Evolutionary conservation across 495 filamentous ascomycete genomes (phyloP).

Genomic region (Astrothelium macrocarpum): DNA sequence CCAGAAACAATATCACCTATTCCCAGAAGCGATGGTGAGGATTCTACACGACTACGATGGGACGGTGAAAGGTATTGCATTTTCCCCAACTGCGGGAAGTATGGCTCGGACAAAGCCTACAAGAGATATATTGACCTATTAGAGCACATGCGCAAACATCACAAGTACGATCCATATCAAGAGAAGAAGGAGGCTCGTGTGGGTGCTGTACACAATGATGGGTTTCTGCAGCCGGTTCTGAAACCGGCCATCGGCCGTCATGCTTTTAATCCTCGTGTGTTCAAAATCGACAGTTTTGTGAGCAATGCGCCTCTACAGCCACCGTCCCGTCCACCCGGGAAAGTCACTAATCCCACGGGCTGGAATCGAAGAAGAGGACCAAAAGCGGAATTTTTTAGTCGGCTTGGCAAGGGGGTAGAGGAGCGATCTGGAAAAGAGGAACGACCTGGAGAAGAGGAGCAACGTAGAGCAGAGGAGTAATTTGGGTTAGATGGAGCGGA

Average conservation of each 20-base stretch:
- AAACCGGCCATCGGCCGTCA: background rate
- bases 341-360: no score
- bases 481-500: no score
- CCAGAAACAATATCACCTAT: background rate
- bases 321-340: no score
- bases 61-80: background rate
- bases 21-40: background rate
- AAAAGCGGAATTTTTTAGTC: background rate
- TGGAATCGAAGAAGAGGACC: no score
- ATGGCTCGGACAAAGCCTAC: background rate
- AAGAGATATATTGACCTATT: background rate
- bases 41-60: background rate
- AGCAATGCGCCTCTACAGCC: no score
- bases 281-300: no score
- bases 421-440: background rate
- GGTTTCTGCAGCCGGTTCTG: constrained; percentile 14
- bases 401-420: background rate
- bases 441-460: background rate
- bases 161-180: background rate
- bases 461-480: no score
- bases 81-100: background rate
- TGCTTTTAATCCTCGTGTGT: background rate
- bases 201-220: constrained; percentile 18
- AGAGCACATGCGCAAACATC: background rate
- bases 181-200: constrained; percentile 9